A percentile compares a stretch with the other conserved stretches of the same genome.
Conservation (phyloP, 1,284 basidiomycete genomes). For the Leccinum griseonigrum region DNA sequence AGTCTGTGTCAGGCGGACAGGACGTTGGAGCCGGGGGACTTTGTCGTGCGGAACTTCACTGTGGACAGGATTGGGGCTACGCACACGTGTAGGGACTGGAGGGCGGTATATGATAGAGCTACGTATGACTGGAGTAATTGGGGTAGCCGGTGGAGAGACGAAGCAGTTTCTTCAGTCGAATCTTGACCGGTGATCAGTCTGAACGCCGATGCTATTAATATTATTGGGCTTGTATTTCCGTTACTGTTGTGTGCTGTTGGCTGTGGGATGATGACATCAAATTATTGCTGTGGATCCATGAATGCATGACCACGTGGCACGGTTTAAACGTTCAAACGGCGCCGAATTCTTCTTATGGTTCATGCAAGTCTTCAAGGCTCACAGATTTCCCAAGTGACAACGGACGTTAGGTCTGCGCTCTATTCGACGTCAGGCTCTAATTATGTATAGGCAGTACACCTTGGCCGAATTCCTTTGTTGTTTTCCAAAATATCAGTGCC, state of each 20-base stretch:
- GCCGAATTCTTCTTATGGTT: too few species aligned
- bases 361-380: too few species aligned
- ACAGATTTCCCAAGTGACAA: too few species aligned
- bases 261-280: not conserved
- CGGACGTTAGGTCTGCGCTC: too few species aligned
- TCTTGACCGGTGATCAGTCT: not conserved
- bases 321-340: too few species aligned
- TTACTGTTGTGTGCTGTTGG: not conserved
- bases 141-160: not conserved
- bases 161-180: not conserved
- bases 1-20: slow-evolving; percentile 6
- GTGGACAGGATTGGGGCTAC: not conserved
- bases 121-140: slow-evolving; percentile 7
- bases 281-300: too few species aligned
- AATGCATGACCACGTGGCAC: too few species aligned
- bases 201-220: not conserved
- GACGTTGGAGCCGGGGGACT: slow-evolving; percentile 3
- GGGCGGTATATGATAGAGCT: slow-evolving; percentile 4
- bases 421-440: too few species aligned
- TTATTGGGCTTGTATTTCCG: not conserved
- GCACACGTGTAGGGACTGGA: slow-evolving; percentile 6
- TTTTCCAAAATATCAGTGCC: not conserved
- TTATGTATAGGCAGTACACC: not conserved
- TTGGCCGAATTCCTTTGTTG: not conserved
- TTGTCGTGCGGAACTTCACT: slow-evolving; percentile 1